Evolutionary conservation across 129 eudicot genomes (phyloP), one percentile per base, ranked within the genome.

Genomic region (Helianthus tuberosus): DNA sequence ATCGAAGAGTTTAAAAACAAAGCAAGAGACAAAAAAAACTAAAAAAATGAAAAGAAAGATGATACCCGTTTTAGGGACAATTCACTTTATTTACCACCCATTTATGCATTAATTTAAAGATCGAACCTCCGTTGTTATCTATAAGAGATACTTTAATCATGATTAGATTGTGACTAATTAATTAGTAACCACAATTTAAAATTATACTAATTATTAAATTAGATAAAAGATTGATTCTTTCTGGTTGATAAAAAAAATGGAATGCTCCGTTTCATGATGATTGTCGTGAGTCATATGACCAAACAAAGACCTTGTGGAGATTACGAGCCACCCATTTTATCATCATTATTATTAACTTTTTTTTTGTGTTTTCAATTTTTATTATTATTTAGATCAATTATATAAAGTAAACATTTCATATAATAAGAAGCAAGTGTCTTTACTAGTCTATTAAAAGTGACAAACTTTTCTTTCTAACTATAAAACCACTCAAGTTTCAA

Each of bases 1-100:
- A 3, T 43, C 14, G 12, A 66, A 41, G 14, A 55, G n/a, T 15
- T 67, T n/a, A 14, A 76, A 67, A 48, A 67, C 74, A 76, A 67
- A 76, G 57, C 46, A 74, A 32, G 14, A 62, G 39, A 74, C 60
- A 73, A 49, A 48, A 49, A 48, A 3, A 6, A 43, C 47, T 14
- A 1, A 27, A 12, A 4, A 27, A 27, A 43, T 57, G 32, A 12
- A 41, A 11, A 10, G 9, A 39, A 41, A 39, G 0, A 3, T 43
- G 47, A 3, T 64, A 38, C 39, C 25, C 72, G 53, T 52, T 53
- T 66, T 75, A 8, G 73, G 47, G 71, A 75, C 55, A 64, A 75
- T 53, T 75, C 36, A 75, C 7, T 65, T 74, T 29, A 64, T 51
- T 69, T 72, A 65, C 65, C 72, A 65, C 39, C 72, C 58, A 66